phyloP scores from a whole-genome alignment of 1,284 basidiomycete species.

The Porogramme epimiltina region DNA sequence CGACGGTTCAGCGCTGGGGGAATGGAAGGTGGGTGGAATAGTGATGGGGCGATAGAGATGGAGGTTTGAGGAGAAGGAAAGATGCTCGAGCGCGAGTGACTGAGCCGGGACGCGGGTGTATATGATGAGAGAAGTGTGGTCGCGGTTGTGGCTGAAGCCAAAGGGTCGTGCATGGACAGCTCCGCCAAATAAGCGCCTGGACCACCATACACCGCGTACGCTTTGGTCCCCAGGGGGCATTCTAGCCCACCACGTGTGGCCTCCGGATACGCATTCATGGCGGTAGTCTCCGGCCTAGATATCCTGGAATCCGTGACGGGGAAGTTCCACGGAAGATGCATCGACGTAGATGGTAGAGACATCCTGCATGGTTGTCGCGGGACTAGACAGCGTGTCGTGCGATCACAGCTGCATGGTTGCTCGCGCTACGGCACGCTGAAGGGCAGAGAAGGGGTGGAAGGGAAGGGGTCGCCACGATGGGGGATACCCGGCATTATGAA shows the following conservation, averaged over 20 bases:
- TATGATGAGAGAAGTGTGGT: neutral
- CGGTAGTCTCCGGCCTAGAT: too few relatives aligned
- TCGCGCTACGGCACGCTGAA: neutral
- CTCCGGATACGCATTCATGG: too few relatives aligned
- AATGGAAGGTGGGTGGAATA: slow-evolving; percentile 1
- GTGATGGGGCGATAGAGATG: slow-evolving; percentile 4
- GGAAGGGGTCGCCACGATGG: neutral
- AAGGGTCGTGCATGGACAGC: slow-evolving; percentile 4
- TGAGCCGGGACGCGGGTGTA: slow-evolving; percentile 1
- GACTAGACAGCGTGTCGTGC: neutral
- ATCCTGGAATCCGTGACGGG: too few relatives aligned
- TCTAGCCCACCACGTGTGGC: too few relatives aligned
- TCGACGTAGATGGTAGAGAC: too few relatives aligned
- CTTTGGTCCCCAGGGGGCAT: neutral
- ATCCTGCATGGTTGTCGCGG: neutral
- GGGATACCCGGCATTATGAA: neutral
- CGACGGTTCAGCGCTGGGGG: slow-evolving; percentile 6
- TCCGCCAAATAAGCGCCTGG: too few relatives aligned
- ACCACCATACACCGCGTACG: too few relatives aligned
- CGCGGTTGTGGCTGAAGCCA: neutral
- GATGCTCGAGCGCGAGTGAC: too few relatives aligned
- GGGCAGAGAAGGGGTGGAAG: neutral
- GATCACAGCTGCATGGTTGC: neutral
- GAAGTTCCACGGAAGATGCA: neutral
- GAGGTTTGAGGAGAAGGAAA: neutral